Percentiles rank a stretch among this genome's conserved stretches.
Evolutionary conservation across 169 alveolate species (phyloP).

Genomic region (Theileria orientalis): DNA sequence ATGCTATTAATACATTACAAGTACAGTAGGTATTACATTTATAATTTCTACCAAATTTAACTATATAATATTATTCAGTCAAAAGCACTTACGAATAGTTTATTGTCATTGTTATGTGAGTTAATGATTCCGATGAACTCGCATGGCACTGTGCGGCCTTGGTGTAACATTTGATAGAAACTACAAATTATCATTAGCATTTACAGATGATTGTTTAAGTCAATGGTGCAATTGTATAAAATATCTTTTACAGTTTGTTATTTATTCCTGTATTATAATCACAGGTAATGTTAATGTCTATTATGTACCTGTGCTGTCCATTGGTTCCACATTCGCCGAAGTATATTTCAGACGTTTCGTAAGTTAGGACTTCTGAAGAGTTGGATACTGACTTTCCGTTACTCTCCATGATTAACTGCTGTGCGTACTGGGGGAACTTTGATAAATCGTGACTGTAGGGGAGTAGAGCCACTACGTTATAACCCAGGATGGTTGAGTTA

Average conservation of each 20-base stretch:
- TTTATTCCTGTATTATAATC: too few relatives aligned
- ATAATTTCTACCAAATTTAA: too few relatives aligned
- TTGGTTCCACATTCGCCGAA: slow-evolving; percentile 99
- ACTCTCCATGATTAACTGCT: slow-evolving; percentile 97
- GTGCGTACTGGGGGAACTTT: slow-evolving; percentile 94
- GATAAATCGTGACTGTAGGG: slow-evolving; percentile 95
- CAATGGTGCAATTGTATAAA: too few relatives aligned
- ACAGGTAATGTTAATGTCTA: background rate
- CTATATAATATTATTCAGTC: background rate
- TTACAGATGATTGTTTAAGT: too few relatives aligned
- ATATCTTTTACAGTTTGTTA: too few relatives aligned
- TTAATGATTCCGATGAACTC: slow-evolving; percentile 96
- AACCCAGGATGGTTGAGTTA: slow-evolving; percentile 87
- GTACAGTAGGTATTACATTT: too few relatives aligned
- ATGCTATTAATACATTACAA: too few relatives aligned
- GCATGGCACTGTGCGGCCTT: slow-evolving; percentile 94
- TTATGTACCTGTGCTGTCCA: slow-evolving; percentile 86
- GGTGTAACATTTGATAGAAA: slow-evolving; percentile 96
- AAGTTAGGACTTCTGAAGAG: slow-evolving; percentile 78
- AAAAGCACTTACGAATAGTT: slow-evolving; percentile 13
- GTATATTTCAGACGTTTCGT: slow-evolving; percentile 90
- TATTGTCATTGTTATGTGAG: slow-evolving; percentile 85
- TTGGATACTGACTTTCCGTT: slow-evolving; percentile 91
- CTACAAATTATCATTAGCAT: too few relatives aligned
- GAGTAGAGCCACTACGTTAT: slow-evolving; percentile 90